Base-by-base conservation (phyloP, 1,284 basidiomycete species). In the Trichosporon asahii region DNA sequence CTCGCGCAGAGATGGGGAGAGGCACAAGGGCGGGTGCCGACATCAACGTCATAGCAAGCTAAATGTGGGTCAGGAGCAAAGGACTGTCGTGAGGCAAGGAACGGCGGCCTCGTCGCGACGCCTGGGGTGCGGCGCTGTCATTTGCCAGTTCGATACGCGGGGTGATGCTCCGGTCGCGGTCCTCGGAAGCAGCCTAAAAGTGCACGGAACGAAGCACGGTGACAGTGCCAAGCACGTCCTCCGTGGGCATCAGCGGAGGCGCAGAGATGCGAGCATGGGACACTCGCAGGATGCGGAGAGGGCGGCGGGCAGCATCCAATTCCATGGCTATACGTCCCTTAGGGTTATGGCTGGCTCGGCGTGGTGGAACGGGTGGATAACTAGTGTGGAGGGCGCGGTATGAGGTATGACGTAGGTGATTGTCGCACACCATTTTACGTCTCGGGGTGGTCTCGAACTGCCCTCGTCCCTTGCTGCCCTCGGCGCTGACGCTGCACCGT, bases 41-140 rank as follows among this genome's bases (percentile, higher is more conserved):
- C 49, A n/a, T 11, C 49, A 53, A 57, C 66, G 66, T 66, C 66
- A 66, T 53, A 53, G 21, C 46, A 14, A 23, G 21, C 21, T 53
- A 53, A 53, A 53, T 6, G 49, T 53, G 49, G 49, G 46, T 49
- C 21, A 49, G 46, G 46, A 49, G 21, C 31, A 33, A n/a, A n/a
- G 44, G 6, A 5, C 21, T 53, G 49, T 53, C 49, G 49, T 18
- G 18, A 53, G 23, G 49, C 49, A 53, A 53, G 49, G 49, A 25
- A 53, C 49, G 49, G 21, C 49, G 3, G 49, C 49, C 21, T 23
- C 21, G 49, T 44, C 40, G 40, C 40, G 40, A 44, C 18, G 15
- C 12, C 8, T 44, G 6, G n/a, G 40, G 49, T 53, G 8, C 21
- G 49, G 49, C 12, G 49, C 15, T 44, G 5, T 8, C 40, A 44